phyloP scores from a whole-genome alignment of 2,329 filamentous ascomycete genomes.

The Chaetomiaceae sp. region DNA sequence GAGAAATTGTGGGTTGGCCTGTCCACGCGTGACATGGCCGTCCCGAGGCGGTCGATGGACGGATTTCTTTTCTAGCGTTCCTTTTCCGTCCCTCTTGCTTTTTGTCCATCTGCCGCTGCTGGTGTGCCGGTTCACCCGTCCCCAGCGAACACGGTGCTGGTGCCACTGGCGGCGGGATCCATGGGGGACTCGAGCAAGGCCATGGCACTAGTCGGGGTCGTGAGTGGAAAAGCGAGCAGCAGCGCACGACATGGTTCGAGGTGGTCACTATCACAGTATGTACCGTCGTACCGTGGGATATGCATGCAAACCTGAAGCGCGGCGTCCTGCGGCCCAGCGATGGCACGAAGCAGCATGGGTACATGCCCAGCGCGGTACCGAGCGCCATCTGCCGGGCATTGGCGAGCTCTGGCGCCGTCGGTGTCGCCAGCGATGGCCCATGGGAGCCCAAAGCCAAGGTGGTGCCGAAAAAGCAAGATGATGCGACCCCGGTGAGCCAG shows the following conservation, averaged over 20 bases:
- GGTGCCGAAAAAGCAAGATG: conserved; percentile 19
- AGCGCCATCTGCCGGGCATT: conserved; percentile 2
- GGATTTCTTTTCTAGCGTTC: conserved; percentile 10
- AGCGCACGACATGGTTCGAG: conserved; percentile 14
- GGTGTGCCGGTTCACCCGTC: conserved; percentile 23
- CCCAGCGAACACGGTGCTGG: conserved; percentile 14
- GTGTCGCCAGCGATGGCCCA: conserved; percentile 1
- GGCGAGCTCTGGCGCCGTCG: not conserved
- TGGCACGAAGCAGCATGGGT: conserved; percentile 11
- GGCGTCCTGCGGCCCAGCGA: not conserved
- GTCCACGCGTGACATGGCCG: not conserved
- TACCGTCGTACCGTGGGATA: not conserved
- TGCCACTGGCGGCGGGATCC: conserved; percentile 20
- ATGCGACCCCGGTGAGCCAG: conserved; percentile 3
- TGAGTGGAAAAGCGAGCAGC: conserved; percentile 8
- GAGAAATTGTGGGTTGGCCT: conserved; percentile 2
- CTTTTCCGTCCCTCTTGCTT: conserved; percentile 5
- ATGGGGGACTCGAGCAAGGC: conserved; percentile 18
- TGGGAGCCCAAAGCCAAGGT: conserved; percentile 2
- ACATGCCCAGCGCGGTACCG: conserved; percentile 10
- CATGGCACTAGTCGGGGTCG: conserved; percentile 19
- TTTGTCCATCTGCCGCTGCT: conserved; percentile 14
- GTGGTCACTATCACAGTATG: not conserved
- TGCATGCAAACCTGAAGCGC: conserved; percentile 2
- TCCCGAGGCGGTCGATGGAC: conserved; percentile 11